These are phyloP conservation scores for Rhizopogon sp. DNA, from an alignment of 768 basidiomycete genomes.

Conservation along the genomic window DNA sequence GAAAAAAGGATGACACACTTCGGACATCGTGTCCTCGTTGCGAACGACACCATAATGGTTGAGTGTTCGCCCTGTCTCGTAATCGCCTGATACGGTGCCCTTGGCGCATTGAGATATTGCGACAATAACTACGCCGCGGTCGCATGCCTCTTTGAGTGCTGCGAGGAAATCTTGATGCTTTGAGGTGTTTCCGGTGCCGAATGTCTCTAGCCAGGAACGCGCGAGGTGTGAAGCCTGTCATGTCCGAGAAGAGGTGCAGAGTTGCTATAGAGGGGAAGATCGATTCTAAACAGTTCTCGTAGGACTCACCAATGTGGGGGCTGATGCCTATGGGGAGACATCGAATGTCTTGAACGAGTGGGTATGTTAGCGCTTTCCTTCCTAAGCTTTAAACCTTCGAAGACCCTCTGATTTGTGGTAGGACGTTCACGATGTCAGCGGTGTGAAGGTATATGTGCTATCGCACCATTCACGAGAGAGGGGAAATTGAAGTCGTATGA, in stretches of 20 bases:
- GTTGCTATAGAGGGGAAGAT: constrained; percentile 44
- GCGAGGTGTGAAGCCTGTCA: constrained; percentile 65
- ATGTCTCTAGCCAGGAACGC: constrained; percentile 85
- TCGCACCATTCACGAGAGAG: constrained; percentile 72
- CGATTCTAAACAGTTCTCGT: constrained; percentile 10
- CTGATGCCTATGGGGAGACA: constrained; percentile 55
- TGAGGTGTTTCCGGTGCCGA: constrained; percentile 91
- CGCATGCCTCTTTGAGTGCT: constrained; percentile 77
- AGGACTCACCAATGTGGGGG: constrained; percentile 66
- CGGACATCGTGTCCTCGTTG: constrained; percentile 94
- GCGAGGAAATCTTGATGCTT: constrained; percentile 69
- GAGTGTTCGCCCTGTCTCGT: constrained; percentile 72
- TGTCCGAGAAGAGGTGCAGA: constrained; percentile 84
- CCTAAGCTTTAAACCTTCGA: constrained; percentile 76
- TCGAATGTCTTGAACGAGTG: background rate
- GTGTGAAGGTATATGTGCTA: background rate
- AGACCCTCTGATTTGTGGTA: constrained; percentile 68
- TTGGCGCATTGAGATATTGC: constrained; percentile 89
- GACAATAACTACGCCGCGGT: constrained; percentile 81
- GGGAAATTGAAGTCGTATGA: constrained; percentile 78
- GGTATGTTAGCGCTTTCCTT: constrained; percentile 37
- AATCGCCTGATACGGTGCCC: constrained; percentile 81
- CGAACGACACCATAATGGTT: constrained; percentile 73
- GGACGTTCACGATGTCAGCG: constrained; percentile 59
- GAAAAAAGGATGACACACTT: constrained; percentile 41